These are phyloP conservation scores for Conticribra guillardii DNA, from an alignment of 108 stramenopile species.

Conservation along the genomic window DNA sequence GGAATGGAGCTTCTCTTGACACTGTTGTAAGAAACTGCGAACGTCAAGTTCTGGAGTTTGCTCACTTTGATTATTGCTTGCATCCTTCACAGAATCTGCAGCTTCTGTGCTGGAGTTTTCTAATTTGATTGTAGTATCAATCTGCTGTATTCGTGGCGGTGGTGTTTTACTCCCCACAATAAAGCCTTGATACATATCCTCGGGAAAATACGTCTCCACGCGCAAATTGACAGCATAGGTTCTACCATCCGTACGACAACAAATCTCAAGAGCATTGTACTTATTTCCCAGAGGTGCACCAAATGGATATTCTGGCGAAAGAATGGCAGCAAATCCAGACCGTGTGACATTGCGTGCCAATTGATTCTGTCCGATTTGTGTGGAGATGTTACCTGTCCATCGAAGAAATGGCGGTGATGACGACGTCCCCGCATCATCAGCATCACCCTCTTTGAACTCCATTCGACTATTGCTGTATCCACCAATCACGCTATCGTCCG, in stretches of 20 bases:
- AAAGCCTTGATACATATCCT: slow-evolving; percentile 83
- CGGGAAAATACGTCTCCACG: slow-evolving; percentile 72
- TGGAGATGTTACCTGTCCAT: slow-evolving; percentile 78
- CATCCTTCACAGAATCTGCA: not conserved
- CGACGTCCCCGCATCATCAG: slow-evolving; percentile 7
- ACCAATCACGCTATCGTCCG: slow-evolving; percentile 85
- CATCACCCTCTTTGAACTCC: slow-evolving; percentile 22
- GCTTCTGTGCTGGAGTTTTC: too few relatives aligned
- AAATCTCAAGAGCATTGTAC: slow-evolving; percentile 82
- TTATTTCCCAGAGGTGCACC: slow-evolving; percentile 61
- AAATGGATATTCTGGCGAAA: slow-evolving; percentile 78
- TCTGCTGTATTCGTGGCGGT: not conserved
- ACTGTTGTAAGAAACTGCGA: slow-evolving; percentile 15
- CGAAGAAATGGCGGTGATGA: slow-evolving; percentile 67
- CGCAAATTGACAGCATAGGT: slow-evolving; percentile 79
- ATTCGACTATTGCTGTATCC: slow-evolving; percentile 54
- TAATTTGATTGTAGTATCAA: not conserved
- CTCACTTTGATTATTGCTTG: not conserved
- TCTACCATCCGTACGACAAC: slow-evolving; percentile 79
- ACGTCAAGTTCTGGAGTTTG: slow-evolving; percentile 33
- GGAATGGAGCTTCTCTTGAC: slow-evolving; percentile 9
- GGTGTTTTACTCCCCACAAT: slow-evolving; percentile 33
- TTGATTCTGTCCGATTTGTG: slow-evolving; percentile 51
- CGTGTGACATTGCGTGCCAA: slow-evolving; percentile 48
- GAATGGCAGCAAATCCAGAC: slow-evolving; percentile 83